Evolutionary conservation across 169 alveolate genomes (phyloP).

Genomic region (Cryptosporidium tyzzeri): DNA sequence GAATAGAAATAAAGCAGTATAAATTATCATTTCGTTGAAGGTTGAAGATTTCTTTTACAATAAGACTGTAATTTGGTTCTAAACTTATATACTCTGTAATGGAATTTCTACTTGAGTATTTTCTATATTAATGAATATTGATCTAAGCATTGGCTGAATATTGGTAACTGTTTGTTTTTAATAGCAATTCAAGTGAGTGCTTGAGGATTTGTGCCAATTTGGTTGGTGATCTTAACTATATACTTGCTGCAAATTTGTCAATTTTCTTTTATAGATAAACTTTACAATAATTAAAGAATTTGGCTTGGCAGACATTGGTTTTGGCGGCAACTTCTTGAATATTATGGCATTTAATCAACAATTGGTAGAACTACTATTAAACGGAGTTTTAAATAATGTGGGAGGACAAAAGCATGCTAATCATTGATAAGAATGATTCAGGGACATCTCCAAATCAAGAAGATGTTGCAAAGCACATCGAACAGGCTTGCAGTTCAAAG

Average conservation of each 20-base stretch:
- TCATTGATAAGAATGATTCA: neutral
- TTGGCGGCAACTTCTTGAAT: neutral
- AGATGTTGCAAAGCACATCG: neutral
- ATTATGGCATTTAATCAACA: neutral
- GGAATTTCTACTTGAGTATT: no score
- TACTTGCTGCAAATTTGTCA: neutral
- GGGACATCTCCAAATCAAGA: constrained; percentile 4
- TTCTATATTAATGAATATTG: no score
- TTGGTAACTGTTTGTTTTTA: neutral
- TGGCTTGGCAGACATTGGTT: neutral
- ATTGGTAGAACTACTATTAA: neutral
- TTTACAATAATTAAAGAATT: no score
- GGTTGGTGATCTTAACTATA: no score
- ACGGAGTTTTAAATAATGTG: neutral
- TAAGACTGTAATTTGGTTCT: neutral
- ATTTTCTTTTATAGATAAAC: neutral
- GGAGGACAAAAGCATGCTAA: neutral
- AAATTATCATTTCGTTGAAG: neutral
- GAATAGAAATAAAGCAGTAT: neutral
- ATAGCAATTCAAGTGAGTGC: neutral
- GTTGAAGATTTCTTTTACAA: no score
- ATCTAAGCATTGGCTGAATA: no score
- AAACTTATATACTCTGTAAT: no score
- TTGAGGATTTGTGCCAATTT: neutral
- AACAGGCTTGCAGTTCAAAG: constrained; percentile 28